Base-by-base conservation (phyloP, 1,284 basidiomycete species). In the Gymnopus androsaceus region DNA sequence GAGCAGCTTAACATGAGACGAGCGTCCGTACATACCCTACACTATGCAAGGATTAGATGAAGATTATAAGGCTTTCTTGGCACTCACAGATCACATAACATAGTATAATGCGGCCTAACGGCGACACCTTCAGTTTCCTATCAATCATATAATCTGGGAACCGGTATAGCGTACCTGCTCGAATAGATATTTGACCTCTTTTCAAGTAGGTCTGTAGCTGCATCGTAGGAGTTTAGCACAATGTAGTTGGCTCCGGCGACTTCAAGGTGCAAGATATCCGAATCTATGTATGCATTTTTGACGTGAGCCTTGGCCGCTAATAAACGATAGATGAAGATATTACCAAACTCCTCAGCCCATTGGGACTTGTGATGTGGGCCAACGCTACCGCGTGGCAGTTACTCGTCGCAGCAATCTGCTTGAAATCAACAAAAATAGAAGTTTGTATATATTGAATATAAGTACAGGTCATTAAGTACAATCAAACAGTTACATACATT, bases 131-230 rank as follows among this genome's bases (percentile, higher is more conserved):
- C 40, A 37, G 36, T 37, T 37, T 1, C n/a, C n/a, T n/a, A n/a
- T n/a, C n/a, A n/a, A n/a, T n/a, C n/a, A n/a, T n/a, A 37, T n/a
- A 17, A n/a, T 19, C 19, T 7, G 21, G n/a, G n/a, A n/a, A n/a
- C n/a, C n/a, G n/a, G n/a, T n/a, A n/a, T n/a, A 19, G 23, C n/a
- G 9, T 27, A 57, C 57, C 52, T 23, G 48, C 48, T 55, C 19
- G 57, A 59, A 49, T 59, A 55, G 6, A 51, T 47, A 11, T 15
- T 19, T 6, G 53, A 55, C 25, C 57, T 21, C 25, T 52, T 55
- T 4, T 59, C 54, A n/a, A 59, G 33, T 23, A 59, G 23, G 4
- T 59, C 57, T 12, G 7, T 48, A 1, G 30, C 41, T 14, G 54
- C 53, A 19, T 59, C 53, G 6, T 37, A 41, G 2, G 33, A 45